Percentiles rank a stretch among this genome's conserved stretches.
phyloP scores from a whole-genome alignment of 345 rosid genomes.

The Melaleuca alternifolia region DNA sequence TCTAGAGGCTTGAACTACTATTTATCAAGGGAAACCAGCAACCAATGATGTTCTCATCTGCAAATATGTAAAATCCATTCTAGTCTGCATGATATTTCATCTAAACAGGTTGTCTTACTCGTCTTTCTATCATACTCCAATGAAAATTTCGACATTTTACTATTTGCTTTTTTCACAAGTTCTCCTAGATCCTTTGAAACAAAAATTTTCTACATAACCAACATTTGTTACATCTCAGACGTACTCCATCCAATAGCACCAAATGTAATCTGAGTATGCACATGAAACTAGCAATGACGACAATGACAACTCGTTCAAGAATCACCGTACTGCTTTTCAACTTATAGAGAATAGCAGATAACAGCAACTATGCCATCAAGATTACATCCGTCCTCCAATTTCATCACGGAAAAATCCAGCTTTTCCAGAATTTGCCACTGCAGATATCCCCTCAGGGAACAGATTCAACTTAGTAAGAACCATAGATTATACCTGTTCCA shows the following conservation, averaged over 20 bases:
- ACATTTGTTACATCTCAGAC: neutral
- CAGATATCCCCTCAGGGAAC: neutral
- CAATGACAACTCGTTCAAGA: neutral
- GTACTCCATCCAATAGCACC: neutral
- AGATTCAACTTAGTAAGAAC: neutral
- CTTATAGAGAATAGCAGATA: neutral
- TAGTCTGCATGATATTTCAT: neutral
- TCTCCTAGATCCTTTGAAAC: neutral
- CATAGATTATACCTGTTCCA: slow-evolving; percentile 59
- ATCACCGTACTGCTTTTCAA: neutral
- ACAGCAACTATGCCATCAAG: neutral
- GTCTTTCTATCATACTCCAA: neutral
- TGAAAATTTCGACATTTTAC: neutral
- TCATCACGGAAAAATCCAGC: neutral
- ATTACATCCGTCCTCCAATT: neutral
- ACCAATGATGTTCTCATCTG: neutral
- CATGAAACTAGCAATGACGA: neutral
- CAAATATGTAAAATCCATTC: neutral
- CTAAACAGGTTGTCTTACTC: neutral
- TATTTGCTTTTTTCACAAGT: neutral
- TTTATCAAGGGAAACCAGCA: neutral
- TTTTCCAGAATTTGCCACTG: neutral
- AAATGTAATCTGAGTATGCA: neutral
- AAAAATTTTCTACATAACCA: neutral
- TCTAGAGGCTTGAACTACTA: neutral